phyloP scores from a whole-genome alignment of 2,329 filamentous ascomycete species.

The Exserohilum turcica region DNA sequence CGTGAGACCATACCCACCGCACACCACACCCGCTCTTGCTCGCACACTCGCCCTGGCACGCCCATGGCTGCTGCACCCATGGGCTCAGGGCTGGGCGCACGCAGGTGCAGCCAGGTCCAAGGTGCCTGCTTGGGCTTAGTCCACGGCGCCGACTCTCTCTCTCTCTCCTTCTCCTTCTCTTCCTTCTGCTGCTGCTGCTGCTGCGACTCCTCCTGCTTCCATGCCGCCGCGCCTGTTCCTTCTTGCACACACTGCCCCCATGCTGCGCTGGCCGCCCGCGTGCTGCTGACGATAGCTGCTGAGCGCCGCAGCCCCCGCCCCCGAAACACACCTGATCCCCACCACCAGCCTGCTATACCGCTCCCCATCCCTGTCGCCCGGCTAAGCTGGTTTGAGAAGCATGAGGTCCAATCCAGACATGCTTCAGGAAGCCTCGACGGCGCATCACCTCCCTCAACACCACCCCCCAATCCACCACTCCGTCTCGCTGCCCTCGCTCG shows the following conservation, averaged over 20 bases:
- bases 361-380: slow-evolving; percentile 25
- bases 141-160: slow-evolving; percentile 15
- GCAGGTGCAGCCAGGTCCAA: too few species aligned
- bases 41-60: too few species aligned
- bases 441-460: slow-evolving; percentile 14
- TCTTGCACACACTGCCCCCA: slow-evolving; percentile 20
- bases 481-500: slow-evolving; percentile 30
- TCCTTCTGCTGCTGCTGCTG: slow-evolving; percentile 7
- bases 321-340: slow-evolving; percentile 18
- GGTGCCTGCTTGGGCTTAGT: slow-evolving; percentile 26
- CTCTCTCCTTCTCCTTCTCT: slow-evolving; percentile 5
- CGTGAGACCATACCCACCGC: too few species aligned
- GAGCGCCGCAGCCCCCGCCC: slow-evolving; percentile 15
- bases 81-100: too few species aligned
- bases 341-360: slow-evolving; percentile 11
- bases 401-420: slow-evolving; percentile 38
- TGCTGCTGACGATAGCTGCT: slow-evolving; percentile 22
- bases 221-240: background rate
- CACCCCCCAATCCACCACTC: slow-evolving; percentile 16
- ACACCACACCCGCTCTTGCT: too few species aligned
- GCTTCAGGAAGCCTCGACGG: slow-evolving; percentile 26
- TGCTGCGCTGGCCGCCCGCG: slow-evolving; percentile 12
- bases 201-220: too few species aligned
- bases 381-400: slow-evolving; percentile 41
- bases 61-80: too few species aligned